Conservation (phyloP, 768 basidiomycete species). For the Calocybe cyanea region DNA sequence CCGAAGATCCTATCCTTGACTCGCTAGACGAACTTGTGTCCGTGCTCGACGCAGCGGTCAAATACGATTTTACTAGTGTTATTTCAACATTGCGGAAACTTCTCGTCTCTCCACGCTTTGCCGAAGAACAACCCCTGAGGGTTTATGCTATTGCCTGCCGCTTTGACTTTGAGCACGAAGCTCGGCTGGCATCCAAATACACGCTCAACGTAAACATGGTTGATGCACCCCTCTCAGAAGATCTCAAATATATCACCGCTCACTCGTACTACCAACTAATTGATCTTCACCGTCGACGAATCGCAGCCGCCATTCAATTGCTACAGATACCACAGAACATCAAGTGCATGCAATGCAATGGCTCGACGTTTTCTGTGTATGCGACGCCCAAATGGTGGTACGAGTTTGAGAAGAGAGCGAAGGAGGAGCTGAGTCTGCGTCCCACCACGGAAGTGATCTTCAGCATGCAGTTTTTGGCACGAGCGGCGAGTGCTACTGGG, state of each 20-base stretch:
- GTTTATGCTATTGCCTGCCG: slow-evolving; percentile 72
- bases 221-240: slow-evolving; percentile 55
- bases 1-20: slow-evolving; percentile 47
- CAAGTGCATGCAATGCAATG: slow-evolving; percentile 70
- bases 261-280: slow-evolving; percentile 65
- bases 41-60: slow-evolving; percentile 51
- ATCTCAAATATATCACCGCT: slow-evolving; percentile 64
- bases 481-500: slow-evolving; percentile 43
- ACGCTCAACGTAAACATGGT: slow-evolving; percentile 53
- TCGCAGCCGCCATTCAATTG: slow-evolving; percentile 42
- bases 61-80: slow-evolving; percentile 58
- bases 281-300: slow-evolving; percentile 53
- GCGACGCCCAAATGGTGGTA: slow-evolving; percentile 67
- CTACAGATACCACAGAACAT: slow-evolving; percentile 44
- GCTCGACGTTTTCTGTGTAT: slow-evolving; percentile 37
- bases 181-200: slow-evolving; percentile 53
- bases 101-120: slow-evolving; percentile 48
- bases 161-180: slow-evolving; percentile 61
- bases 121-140: slow-evolving; percentile 46
- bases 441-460: slow-evolving; percentile 63
- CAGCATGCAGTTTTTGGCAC: slow-evolving; percentile 53
- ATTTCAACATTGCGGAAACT: slow-evolving; percentile 44
- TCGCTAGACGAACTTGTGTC: slow-evolving; percentile 51
- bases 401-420: slow-evolving; percentile 54
- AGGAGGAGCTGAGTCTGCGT: slow-evolving; percentile 49